These are phyloP conservation scores for Begonia loranthoides DNA, from an alignment of 306 rosid species.

Conservation along the genomic window DNA sequence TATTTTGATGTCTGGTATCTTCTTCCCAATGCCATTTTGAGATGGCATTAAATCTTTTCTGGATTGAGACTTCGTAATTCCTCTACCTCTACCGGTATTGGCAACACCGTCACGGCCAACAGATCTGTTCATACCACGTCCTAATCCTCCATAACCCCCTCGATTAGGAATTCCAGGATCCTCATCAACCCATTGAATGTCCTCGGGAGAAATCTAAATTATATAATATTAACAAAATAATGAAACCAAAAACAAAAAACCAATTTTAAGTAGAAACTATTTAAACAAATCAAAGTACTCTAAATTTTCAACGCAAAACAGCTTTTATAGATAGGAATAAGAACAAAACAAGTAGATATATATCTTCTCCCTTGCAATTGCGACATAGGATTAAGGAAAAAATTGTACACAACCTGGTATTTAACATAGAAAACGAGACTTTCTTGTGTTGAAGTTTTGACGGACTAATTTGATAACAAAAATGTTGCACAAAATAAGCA, in stretches of 20 bases:
- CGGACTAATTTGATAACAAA: no score
- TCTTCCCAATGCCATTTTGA: slow-evolving; percentile 77
- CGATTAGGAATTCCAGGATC: slow-evolving; percentile 70
- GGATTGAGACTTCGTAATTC: slow-evolving; percentile 48
- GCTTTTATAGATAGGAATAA: neutral
- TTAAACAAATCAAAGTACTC: neutral
- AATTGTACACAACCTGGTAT: no score
- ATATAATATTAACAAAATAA: slow-evolving; percentile 1
- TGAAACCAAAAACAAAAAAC: neutral
- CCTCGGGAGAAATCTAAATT: slow-evolving; percentile 67
- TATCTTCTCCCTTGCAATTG: no score
- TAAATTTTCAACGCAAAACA: neutral
- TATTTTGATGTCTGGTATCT: slow-evolving; percentile 55
- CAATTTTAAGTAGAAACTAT: neutral
- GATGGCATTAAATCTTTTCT: slow-evolving; percentile 57
- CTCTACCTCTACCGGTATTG: slow-evolving; percentile 79
- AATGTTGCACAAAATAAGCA: no score
- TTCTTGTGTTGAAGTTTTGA: no score
- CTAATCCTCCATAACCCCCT: slow-evolving; percentile 48
- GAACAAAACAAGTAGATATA: neutral
- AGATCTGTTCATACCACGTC: slow-evolving; percentile 49
- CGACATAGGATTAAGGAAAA: no score
- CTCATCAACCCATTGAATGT: slow-evolving; percentile 86
- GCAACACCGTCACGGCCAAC: slow-evolving; percentile 41
- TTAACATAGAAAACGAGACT: no score